Conservation (phyloP, 345 rosid genomes). For the Erucastrum elatum region DNA sequence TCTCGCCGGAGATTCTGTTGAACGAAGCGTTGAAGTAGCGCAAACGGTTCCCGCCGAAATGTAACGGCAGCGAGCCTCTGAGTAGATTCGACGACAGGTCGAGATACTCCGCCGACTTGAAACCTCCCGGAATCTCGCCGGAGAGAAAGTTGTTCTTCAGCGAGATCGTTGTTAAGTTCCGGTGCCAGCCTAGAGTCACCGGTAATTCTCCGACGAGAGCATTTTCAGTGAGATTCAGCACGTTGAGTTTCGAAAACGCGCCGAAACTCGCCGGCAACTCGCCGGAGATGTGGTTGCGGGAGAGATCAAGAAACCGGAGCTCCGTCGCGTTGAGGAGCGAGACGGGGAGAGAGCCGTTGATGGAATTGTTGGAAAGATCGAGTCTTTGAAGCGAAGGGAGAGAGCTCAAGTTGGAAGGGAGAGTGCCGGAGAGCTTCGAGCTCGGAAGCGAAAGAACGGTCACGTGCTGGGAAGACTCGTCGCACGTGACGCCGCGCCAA, state of each 20-base stretch:
- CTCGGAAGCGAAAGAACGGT: conserved; percentile 60
- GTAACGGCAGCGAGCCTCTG: conserved; percentile 67
- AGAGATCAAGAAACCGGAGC: conserved; percentile 71
- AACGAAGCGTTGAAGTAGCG: conserved; percentile 63
- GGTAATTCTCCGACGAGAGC: conserved; percentile 72
- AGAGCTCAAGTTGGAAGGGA: conserved; percentile 70
- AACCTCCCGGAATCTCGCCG: conserved; percentile 61
- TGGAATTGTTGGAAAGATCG: conserved; percentile 75
- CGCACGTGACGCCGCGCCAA: conserved; percentile 71
- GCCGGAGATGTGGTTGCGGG: conserved; percentile 68
- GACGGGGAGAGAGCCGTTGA: conserved; percentile 71
- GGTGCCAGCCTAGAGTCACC: conserved; percentile 35
- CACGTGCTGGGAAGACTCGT: conserved; percentile 48
- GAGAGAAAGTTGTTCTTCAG: conserved; percentile 60
- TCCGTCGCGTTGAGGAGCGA: conserved; percentile 59
- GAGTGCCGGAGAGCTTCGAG: conserved; percentile 66
- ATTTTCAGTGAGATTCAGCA: conserved; percentile 70
- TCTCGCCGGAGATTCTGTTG: conserved; percentile 68
- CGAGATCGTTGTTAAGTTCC: conserved; percentile 54
- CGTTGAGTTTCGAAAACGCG: conserved; percentile 48
- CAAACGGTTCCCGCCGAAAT: conserved; percentile 63
- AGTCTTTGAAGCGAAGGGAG: conserved; percentile 56
- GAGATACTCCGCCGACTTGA: conserved; percentile 51
- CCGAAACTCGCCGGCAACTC: conserved; percentile 50
- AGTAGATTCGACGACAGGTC: conserved; percentile 83